Evolutionary conservation across 148 eudicot genomes (phyloP).

Genomic region (Rhododendron ferrugineum): DNA sequence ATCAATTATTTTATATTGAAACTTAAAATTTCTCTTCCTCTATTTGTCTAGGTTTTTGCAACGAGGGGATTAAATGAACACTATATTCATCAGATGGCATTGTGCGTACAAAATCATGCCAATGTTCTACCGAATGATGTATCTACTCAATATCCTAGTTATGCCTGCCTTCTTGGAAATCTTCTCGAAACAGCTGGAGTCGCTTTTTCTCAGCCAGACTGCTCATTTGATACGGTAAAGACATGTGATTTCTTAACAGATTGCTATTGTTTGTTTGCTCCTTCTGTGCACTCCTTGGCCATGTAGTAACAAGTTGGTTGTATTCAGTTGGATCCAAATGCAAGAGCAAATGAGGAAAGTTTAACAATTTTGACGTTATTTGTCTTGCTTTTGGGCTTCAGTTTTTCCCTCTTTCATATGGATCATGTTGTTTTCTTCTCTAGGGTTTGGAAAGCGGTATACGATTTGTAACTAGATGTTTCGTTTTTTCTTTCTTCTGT

Average conservation of each 20-base stretch:
- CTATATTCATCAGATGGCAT: constrained; percentile 71
- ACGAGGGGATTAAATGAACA: constrained; percentile 48
- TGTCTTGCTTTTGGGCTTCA: background rate
- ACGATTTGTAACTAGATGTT: background rate
- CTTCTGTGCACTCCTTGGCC: background rate
- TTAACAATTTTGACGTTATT: background rate
- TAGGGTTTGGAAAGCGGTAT: background rate
- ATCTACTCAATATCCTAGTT: constrained; percentile 74
- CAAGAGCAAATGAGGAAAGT: background rate
- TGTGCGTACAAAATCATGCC: constrained; percentile 45
- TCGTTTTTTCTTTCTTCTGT: background rate
- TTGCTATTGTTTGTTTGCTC: background rate
- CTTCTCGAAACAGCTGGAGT: constrained; percentile 61
- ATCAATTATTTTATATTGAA: background rate
- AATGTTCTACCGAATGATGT: constrained; percentile 64
- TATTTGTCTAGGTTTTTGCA: constrained; percentile 53
- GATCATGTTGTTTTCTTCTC: background rate
- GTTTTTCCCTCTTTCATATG: background rate
- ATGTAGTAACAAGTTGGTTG: background rate
- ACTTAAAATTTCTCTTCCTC: background rate
- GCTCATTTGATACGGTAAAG: constrained; percentile 70
- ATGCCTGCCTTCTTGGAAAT: constrained; percentile 95
- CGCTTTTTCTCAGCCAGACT: constrained; percentile 48
- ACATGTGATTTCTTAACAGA: background rate
- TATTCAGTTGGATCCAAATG: background rate